Percentiles rank a stretch among this genome's conserved stretches.
Conservation (phyloP, 208 protist genomes). For the Vickermania ingenoplastis region DNA sequence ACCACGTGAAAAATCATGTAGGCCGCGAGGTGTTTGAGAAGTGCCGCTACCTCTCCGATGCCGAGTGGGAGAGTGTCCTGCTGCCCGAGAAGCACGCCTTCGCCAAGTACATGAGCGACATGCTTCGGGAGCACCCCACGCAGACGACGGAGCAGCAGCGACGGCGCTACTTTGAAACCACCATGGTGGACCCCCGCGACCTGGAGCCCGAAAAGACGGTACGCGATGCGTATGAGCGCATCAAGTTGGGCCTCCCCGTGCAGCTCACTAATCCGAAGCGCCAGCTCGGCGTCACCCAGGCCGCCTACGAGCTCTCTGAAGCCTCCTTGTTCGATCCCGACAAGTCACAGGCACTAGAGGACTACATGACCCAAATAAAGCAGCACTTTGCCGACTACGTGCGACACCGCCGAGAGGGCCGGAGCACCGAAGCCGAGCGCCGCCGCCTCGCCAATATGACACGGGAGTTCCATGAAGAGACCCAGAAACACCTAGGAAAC, state of each 20-base stretch:
- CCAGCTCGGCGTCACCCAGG: constrained; percentile 63
- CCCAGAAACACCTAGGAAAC: constrained; percentile 63
- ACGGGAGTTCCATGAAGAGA: constrained; percentile 61
- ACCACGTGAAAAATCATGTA: constrained; percentile 21
- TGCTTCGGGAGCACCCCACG: constrained; percentile 50
- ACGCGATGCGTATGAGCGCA: constrained; percentile 55
- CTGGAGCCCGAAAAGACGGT: constrained; percentile 47
- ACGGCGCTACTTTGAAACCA: constrained; percentile 80
- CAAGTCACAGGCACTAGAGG: constrained; percentile 55
- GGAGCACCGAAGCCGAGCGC: constrained; percentile 67
- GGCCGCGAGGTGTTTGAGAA: constrained; percentile 46
- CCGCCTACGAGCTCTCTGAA: constrained; percentile 61
- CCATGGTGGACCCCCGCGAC: constrained; percentile 60
- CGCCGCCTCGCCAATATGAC: constrained; percentile 64
- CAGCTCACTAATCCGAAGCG: constrained; percentile 63
- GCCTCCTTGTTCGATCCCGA: constrained; percentile 61
- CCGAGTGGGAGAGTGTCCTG: constrained; percentile 70
- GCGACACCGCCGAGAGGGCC: constrained; percentile 51
- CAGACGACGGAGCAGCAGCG: constrained; percentile 78
- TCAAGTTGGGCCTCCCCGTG: constrained; percentile 72
- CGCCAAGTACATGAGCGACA: constrained; percentile 51
- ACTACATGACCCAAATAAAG: constrained; percentile 76
- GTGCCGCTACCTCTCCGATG: constrained; percentile 64
- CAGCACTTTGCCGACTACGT: constrained; percentile 85
- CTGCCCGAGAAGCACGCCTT: constrained; percentile 74